Conservation (phyloP, 2,329 filamentous ascomycete species). For the Apiospora hydei region DNA sequence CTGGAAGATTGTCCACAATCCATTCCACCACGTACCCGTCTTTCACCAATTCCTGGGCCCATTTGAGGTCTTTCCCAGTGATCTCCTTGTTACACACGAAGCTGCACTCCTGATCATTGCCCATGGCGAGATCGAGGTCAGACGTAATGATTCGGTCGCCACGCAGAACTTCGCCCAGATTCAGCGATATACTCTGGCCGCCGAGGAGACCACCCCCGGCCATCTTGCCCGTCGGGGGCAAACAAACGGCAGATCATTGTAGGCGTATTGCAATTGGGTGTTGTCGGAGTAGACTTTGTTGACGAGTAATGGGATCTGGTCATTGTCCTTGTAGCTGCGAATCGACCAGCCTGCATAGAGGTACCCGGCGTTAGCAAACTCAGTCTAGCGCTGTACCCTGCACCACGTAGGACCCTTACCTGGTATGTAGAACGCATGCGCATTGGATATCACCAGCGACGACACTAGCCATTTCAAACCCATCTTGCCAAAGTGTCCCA, state of each 20-base stretch:
- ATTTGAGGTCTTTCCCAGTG: conserved; percentile 67
- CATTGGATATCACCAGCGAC: conserved; percentile 53
- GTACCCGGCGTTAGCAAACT: conserved; percentile 23
- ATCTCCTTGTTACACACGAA: conserved; percentile 76
- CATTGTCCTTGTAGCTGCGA: conserved; percentile 77
- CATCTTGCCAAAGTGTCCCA: conserved; percentile 35
- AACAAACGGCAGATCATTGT: conserved; percentile 86
- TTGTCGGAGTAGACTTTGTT: conserved; percentile 93
- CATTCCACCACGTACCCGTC: conserved; percentile 89
- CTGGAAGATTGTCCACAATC: conserved; percentile 92
- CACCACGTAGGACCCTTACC: conserved; percentile 59
- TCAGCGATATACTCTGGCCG: conserved; percentile 80
- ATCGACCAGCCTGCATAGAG: conserved; percentile 74
- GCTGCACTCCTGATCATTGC: conserved; percentile 74
- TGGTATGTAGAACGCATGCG: conserved; percentile 83
- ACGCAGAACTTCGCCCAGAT: conserved; percentile 85
- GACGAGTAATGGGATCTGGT: conserved; percentile 83
- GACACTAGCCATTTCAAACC: conserved; percentile 55
- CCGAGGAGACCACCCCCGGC: conserved; percentile 74
- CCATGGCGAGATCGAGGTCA: conserved; percentile 82
- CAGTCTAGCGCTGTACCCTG: conserved; percentile 26
- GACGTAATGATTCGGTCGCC: conserved; percentile 87
- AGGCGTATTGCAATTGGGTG: conserved; percentile 90
- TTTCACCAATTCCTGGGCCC: conserved; percentile 74
- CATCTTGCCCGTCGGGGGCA: conserved; percentile 76